Evolutionary conservation across 2,329 filamentous ascomycete genomes (phyloP), one percentile per base, ranked within the genome.

Genomic region (Penicillium sp.): DNA sequence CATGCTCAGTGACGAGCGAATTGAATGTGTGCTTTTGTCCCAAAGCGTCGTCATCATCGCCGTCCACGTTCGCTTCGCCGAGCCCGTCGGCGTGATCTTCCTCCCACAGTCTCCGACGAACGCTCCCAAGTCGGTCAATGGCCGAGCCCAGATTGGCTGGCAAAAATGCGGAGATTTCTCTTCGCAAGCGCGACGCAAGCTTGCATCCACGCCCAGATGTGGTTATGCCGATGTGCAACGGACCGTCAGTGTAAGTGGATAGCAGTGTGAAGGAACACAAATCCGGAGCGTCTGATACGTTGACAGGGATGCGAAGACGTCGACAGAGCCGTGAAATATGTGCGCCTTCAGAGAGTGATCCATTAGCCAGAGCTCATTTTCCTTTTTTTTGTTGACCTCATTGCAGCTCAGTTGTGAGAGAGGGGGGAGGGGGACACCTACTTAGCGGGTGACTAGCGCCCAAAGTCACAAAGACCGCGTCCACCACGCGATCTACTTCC

Each of bases 151-250:
- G 77, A 13, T 86, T 78, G 1, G 76, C 66, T 0, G 93, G 93
- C 3, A 98, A 76, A 0, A 83, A 82, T 0, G 90, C 80, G 2
- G 88, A 86, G 51, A 98, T 86, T 62, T 97, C 93, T 48, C 93
- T 81, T 12, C 90, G 82, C 60, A 98, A 88, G 26, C 93, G 80
- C 8, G 89, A 88, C 5, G 93, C 88, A 28, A 98, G 79, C 70
- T 95, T 96, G 74, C 93, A 97, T 1, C 93, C 93, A 59, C 87
- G 85, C 18, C 93, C 91, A 49, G 94, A 96, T 1, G 93, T 97
- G 3, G 93, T 97, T 49, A 98, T 86, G 52, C 93, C 93, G 51
- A 98, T 85, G 66, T 97, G 93, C 36, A 98, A 76, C 8, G 93
- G 91, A 0, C 93, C 93, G 62, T 96, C 90, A 46, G 81, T 83